Evolutionary conservation across 176 grass and related monocot species (phyloP).

Genomic region (Phoenix dactylifera): DNA sequence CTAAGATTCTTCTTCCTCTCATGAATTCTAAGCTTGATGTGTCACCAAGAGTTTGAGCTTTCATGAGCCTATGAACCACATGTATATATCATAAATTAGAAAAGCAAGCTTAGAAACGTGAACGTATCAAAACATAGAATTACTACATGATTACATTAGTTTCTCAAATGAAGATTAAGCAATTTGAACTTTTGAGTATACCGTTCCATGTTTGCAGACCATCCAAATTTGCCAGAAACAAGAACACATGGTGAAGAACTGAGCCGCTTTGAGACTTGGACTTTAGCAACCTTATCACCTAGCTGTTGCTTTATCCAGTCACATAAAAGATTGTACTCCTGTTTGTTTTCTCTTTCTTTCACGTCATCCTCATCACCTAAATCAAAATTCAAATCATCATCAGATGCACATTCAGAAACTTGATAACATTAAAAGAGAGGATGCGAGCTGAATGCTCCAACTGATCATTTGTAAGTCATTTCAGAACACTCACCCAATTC

Average conservation of each 20-base stretch:
- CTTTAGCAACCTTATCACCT: slow-evolving; percentile 88
- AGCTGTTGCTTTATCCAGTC: slow-evolving; percentile 90
- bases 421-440: too few relatives aligned
- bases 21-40: not conserved
- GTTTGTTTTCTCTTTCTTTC: slow-evolving; percentile 61
- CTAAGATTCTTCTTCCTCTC: not conserved
- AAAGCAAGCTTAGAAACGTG: too few relatives aligned
- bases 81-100: slow-evolving; percentile 12
- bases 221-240: slow-evolving; percentile 94
- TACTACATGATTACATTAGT: too few relatives aligned
- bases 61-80: slow-evolving; percentile 36
- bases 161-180: too few relatives aligned
- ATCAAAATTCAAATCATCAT: slow-evolving; percentile 12
- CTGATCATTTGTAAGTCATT: too few relatives aligned
- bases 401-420: too few relatives aligned
- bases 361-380: slow-evolving; percentile 67
- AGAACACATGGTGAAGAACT: slow-evolving; percentile 95
- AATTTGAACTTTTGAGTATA: slow-evolving; percentile 2
- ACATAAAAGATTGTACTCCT: slow-evolving; percentile 80
- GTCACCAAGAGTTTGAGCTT: not conserved
- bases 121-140: too few relatives aligned
- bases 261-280: slow-evolving; percentile 78
- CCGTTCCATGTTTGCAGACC: slow-evolving; percentile 99
- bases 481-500: slow-evolving; percentile 45
- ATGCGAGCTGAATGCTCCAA: too few relatives aligned